phyloP scores from a whole-genome alignment of 2,329 filamentous ascomycete genomes.

The Trichoderma sp. region DNA sequence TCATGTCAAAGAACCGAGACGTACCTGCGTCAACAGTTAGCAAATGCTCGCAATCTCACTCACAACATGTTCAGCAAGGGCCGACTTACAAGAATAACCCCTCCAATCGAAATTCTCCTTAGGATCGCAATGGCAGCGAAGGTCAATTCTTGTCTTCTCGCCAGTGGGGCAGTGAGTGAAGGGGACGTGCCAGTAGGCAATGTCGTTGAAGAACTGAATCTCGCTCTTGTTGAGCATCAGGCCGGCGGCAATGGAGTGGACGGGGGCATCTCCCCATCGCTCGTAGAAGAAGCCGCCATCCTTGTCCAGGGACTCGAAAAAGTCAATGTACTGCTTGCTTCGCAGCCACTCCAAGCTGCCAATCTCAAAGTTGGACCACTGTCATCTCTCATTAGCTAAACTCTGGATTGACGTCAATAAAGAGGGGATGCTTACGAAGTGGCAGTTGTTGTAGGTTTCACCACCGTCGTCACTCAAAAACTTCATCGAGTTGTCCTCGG shows the following conservation, averaged over 20 bases:
- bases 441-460: constrained; percentile 92
- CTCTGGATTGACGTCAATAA: not conserved
- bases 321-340: constrained; percentile 84
- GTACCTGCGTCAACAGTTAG: constrained; percentile 47
- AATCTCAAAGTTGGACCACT: constrained; percentile 99
- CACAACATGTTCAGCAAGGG: not conserved
- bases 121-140: constrained; percentile 93
- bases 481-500: constrained; percentile 77
- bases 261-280: constrained; percentile 94
- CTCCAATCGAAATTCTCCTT: constrained; percentile 99
- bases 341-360: constrained; percentile 92
- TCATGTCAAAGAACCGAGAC: constrained; percentile 79
- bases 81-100: constrained; percentile 81
- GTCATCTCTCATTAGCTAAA: constrained; percentile 22
- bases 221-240: constrained; percentile 88
- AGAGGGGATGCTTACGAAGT: constrained; percentile 66
- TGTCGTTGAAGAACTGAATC: constrained; percentile 98
- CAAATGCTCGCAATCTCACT: constrained; percentile 6
- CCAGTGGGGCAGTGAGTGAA: constrained; percentile 97
- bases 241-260: constrained; percentile 93
- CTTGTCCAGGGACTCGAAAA: constrained; percentile 80
- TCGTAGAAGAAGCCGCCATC: constrained; percentile 99
- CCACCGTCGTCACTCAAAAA: constrained; percentile 92
- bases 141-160: constrained; percentile 76
- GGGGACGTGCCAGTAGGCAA: constrained; percentile 95